Evolutionary conservation across 371 early-diverging fungal genomes (phyloP).

Genomic region (Rhizopus delemar): DNA sequence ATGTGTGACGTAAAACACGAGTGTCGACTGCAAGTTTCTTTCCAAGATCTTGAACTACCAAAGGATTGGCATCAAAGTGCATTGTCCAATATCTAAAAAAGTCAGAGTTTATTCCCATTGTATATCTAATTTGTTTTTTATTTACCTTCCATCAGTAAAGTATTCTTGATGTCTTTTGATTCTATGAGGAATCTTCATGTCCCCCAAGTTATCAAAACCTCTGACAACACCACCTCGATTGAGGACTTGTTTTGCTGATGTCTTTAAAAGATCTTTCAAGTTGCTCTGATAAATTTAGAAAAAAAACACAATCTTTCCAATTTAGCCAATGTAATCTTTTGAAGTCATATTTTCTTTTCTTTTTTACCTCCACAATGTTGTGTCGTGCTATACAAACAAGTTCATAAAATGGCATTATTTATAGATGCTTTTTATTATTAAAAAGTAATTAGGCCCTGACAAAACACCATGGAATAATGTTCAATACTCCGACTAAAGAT

Average conservation of each 20-base stretch:
- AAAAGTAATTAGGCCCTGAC: conserved; percentile 3
- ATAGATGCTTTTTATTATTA: not conserved
- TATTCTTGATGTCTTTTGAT: conserved; percentile 71
- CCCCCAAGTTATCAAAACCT: conserved; percentile 70
- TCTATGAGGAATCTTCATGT: conserved; percentile 61
- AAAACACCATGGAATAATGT: not conserved
- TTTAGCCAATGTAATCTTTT: no score
- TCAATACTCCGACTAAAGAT: no score
- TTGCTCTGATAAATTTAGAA: conserved; percentile 42
- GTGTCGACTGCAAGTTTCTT: conserved; percentile 71
- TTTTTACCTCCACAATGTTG: conserved; percentile 54
- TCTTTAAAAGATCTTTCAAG: conserved; percentile 67
- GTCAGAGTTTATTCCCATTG: not conserved
- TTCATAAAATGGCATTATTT: conserved; percentile 70
- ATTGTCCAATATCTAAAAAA: conserved; percentile 69
- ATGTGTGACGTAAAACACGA: conserved; percentile 75
- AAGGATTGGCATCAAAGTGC: conserved; percentile 79
- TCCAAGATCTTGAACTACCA: conserved; percentile 58
- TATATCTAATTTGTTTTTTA: not conserved
- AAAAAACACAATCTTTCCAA: not conserved
- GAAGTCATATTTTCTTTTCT: not conserved
- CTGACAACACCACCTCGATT: conserved; percentile 80
- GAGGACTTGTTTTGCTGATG: conserved; percentile 68
- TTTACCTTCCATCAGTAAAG: conserved; percentile 63
- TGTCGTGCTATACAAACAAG: conserved; percentile 68